Evolutionary conservation across 345 rosid genomes (phyloP), one percentile per base, ranked within the genome.

Genomic region (Populus deltoides): DNA sequence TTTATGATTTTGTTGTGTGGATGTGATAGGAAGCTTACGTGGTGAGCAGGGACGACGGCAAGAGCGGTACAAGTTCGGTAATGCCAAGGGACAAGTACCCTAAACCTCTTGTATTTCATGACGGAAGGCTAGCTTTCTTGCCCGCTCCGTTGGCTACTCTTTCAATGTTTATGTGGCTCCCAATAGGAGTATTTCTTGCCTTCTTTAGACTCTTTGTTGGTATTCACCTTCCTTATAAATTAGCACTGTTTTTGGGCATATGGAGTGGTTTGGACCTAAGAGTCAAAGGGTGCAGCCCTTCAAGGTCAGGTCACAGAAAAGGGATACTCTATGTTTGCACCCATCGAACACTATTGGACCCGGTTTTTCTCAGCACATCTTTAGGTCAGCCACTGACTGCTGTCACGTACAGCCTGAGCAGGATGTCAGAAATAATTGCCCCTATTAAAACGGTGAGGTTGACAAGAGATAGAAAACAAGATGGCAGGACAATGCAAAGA

Each of bases 121-220:
- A 96, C 33, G 99, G 99, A 68, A 91, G 99, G 85, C 89, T 96
- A n/a, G 98, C 95, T 5, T 96, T 96, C 86, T 80, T 93, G 76
- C 99, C 99, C 0, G 88, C 98, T 57, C 99, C 98, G 31, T 69
- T 75, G 1, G 93, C 98, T 38, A 89, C 97, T 59, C 85, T 90
- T 20, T 49, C 80, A 31, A 91, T 93, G 98, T 90, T 91, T 84
- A 5, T 83, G 80, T 96, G 96, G 94, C 84, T 96, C 10, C 99
- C 99, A 0, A 70, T 90, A 3, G 98, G 95, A 20, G 68, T 96
- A 7, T 9, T 81, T 43, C 87, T 96, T 2, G 80, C 93, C 17
- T 82, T 92, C 31, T 90, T 90, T 78, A 88, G 99, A 79, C 76
- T 96, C 81, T 81, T 63, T 1, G 53, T 86, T 6, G 98, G 99